Evolutionary conservation across 805 yeast genomes (phyloP), one percentile per base, ranked within the genome.

Genomic region (Vanderwaltozyma verrucispora): DNA sequence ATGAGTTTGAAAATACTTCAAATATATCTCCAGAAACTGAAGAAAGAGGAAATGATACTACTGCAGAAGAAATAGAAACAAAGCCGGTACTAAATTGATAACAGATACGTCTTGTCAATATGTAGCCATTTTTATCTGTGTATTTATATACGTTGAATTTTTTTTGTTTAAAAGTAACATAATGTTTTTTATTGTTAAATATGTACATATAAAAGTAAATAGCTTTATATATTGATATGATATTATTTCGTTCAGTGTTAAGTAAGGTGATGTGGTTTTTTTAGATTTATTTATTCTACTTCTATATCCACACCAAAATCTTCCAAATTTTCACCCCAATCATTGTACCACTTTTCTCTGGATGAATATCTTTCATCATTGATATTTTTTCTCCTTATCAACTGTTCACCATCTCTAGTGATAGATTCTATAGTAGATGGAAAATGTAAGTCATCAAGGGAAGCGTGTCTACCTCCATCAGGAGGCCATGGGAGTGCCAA

Each of bases 401-500:
- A 55, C 46, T 40, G 60, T 47, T 62, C 58, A 43, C 61, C 62
- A 32, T 47, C 47, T 19, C 44, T 46, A 15, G 35, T 40, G 2
- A 29, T 23, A 10, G 46, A 37, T 30, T 53, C 56, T 7, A 53
- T 38, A 3, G 28, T 23, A 11, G 40, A 30, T 7, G 19, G 31
- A 11, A 30, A 34, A n/a, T 28, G 26, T 8, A 34, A 19, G 10
- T 25, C 18, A 8, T 19, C 24, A 36, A 33, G 28, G 59, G 68
- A 35, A 16, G 33, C 29, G 4, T 39, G 50, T 21, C 48, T 48
- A 1, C 77, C 77, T 5, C 85, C 87, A 60, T 86, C 94, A 1
- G 95, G 94, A 1, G 98, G 98, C 95, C 96, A 89, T 2, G 95
- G 92, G 28, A 80, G 62, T 1, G 74, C 71, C 36, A 80, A 59